These are phyloP conservation scores for Cryphonectria radicalis DNA, from an alignment of 2,329 filamentous ascomycete species.

Conservation along the genomic window DNA sequence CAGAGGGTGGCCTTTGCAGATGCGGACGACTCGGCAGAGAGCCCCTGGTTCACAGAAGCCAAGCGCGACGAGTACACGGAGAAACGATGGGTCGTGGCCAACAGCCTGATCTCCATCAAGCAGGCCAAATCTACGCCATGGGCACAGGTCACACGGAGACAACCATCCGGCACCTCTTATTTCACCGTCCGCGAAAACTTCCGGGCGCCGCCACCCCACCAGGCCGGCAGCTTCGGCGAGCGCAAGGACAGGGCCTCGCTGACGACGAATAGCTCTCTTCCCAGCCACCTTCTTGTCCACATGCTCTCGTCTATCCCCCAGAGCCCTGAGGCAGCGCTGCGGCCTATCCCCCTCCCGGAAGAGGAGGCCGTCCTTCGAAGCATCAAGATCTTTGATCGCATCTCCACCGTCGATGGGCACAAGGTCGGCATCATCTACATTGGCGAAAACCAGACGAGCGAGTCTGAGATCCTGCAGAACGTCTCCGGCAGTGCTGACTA, in stretches of 20 bases:
- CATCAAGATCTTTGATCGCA: slow-evolving; percentile 82
- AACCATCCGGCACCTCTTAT: slow-evolving; percentile 69
- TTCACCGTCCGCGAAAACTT: slow-evolving; percentile 65
- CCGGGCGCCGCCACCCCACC: slow-evolving; percentile 60
- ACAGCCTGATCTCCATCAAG: slow-evolving; percentile 75
- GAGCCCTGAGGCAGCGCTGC: slow-evolving; percentile 57
- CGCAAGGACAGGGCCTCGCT: slow-evolving; percentile 55
- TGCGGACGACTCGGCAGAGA: slow-evolving; percentile 73
- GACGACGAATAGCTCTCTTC: slow-evolving; percentile 66
- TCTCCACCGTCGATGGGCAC: slow-evolving; percentile 89
- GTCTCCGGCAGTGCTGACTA: slow-evolving; percentile 87
- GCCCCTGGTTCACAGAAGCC: slow-evolving; percentile 67
- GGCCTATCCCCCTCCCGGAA: slow-evolving; percentile 75
- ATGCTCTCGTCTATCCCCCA: slow-evolving; percentile 67
- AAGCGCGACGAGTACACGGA: slow-evolving; percentile 69
- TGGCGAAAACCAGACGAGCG: slow-evolving; percentile 80
- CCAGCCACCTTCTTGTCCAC: slow-evolving; percentile 74
- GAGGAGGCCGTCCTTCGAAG: slow-evolving; percentile 73
- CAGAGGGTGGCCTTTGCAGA: slow-evolving; percentile 86
- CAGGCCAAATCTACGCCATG: slow-evolving; percentile 69
- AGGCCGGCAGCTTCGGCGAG: slow-evolving; percentile 52
- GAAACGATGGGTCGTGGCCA: slow-evolving; percentile 73
- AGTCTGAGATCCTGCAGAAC: slow-evolving; percentile 85
- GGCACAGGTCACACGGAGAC: slow-evolving; percentile 72
- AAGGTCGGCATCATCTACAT: slow-evolving; percentile 96